These are phyloP conservation scores for Croton laevigatus DNA, from an alignment of 441 rosid genomes.

Conservation along the genomic window DNA sequence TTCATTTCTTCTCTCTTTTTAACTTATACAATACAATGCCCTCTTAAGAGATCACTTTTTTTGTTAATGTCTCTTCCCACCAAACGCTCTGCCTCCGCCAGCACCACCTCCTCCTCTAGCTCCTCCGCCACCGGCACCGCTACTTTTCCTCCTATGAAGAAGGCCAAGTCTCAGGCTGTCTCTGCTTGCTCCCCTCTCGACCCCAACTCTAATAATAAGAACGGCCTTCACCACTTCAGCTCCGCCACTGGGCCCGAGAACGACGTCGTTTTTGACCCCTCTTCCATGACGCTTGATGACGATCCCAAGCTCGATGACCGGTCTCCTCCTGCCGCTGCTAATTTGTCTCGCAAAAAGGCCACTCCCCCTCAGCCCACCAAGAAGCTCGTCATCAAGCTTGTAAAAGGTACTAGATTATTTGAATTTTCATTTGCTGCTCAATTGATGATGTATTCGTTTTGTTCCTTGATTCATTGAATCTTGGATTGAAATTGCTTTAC, in stretches of 20 bases:
- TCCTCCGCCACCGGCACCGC: conserved; percentile 28
- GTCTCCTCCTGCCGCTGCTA: conserved; percentile 54
- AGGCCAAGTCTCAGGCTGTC: conserved; percentile 73
- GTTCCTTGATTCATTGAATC: conserved; percentile 11
- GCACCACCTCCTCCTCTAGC: conserved; percentile 29
- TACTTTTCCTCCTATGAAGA: conserved; percentile 60
- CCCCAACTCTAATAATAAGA: conserved; percentile 44
- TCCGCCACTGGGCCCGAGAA: conserved; percentile 28
- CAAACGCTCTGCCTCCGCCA: conserved; percentile 64
- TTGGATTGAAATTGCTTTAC: not conserved
- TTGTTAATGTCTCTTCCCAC: conserved; percentile 86
- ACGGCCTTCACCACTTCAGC: conserved; percentile 61
- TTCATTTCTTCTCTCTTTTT: not conserved
- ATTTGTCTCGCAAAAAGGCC: conserved; percentile 92
- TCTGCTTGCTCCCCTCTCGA: conserved; percentile 48
- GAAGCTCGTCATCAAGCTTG: conserved; percentile 85
- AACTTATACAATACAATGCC: conserved; percentile 12
- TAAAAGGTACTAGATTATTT: conserved; percentile 49
- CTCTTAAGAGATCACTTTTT: conserved; percentile 12
- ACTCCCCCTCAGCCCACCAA: conserved; percentile 89
- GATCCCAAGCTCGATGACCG: conserved; percentile 49
- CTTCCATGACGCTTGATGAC: conserved; percentile 62
- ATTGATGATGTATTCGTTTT: conserved; percentile 2
- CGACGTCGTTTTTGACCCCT: conserved; percentile 54
- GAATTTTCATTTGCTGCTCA: not conserved